Evolutionary conservation across 441 rosid species (phyloP).

Genomic region (Populus tomentosa): DNA sequence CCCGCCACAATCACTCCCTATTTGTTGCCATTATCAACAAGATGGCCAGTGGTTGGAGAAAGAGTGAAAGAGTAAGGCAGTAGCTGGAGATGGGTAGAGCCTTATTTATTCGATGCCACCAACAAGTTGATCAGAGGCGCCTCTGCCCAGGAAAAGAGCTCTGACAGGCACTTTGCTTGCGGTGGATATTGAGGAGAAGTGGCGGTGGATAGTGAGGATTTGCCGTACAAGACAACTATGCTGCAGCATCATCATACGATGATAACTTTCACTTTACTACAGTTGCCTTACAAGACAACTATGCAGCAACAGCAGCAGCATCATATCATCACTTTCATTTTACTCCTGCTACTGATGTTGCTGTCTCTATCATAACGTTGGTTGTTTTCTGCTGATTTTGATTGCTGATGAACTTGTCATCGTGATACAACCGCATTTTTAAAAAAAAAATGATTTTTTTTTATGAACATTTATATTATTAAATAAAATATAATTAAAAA

Average conservation of each 20-base stretch:
- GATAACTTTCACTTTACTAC: neutral
- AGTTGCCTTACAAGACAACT: no score
- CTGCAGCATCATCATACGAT: neutral
- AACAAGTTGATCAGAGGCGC: conserved; percentile 90
- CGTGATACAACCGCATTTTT: no score
- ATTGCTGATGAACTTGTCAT: no score
- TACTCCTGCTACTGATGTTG: neutral
- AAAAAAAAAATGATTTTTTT: no score
- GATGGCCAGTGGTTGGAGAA: conserved; percentile 56
- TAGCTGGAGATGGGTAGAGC: conserved; percentile 61
- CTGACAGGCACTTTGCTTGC: conserved; percentile 42
- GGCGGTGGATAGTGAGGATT: neutral
- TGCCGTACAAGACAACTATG: neutral
- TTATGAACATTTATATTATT: no score
- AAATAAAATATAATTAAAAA: no score
- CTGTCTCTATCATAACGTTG: no score
- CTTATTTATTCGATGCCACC: conserved; percentile 74
- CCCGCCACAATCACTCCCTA: conserved; percentile 29
- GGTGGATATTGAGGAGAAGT: neutral
- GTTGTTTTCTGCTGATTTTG: no score
- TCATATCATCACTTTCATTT: no score
- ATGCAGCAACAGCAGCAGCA: no score
- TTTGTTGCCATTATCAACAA: conserved; percentile 1
- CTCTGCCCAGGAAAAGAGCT: conserved; percentile 85
- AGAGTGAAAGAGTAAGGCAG: conserved; percentile 39